Conservation (phyloP, 2,329 filamentous ascomycete genomes). For the Sporothrix euskadiensis region DNA sequence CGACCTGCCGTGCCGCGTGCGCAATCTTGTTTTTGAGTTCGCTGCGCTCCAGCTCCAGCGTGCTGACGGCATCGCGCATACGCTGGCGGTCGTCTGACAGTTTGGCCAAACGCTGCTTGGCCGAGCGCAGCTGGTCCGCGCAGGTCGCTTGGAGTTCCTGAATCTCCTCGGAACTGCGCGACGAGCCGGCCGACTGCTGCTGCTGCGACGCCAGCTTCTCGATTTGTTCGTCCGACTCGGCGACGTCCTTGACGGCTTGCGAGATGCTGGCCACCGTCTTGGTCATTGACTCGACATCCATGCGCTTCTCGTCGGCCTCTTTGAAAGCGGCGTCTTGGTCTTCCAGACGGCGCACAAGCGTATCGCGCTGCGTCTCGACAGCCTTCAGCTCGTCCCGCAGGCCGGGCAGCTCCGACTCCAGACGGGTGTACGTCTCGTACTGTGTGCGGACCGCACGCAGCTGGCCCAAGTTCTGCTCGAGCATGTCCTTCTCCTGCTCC, state of each 20-base stretch:
- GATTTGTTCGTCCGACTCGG: constrained; percentile 70
- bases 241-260: constrained; percentile 70
- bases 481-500: constrained; percentile 55
- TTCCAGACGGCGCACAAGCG: constrained; percentile 63
- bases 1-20: constrained; percentile 70
- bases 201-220: constrained; percentile 70
- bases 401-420: constrained; percentile 66
- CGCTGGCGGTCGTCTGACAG: constrained; percentile 71
- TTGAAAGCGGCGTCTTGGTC: constrained; percentile 66
- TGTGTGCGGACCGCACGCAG: constrained; percentile 64
- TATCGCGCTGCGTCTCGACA: constrained; percentile 60
- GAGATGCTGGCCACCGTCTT: constrained; percentile 76
- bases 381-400: constrained; percentile 60
- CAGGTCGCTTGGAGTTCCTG: constrained; percentile 70
- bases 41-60: constrained; percentile 74
- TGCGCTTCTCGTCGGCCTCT: constrained; percentile 58
- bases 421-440: constrained; percentile 72
- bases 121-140: constrained; percentile 64
- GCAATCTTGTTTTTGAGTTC: constrained; percentile 73
- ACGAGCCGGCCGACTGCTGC: constrained; percentile 38
- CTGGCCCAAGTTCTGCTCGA: constrained; percentile 59
- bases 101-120: constrained; percentile 65
- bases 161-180: constrained; percentile 77
- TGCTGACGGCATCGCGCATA: constrained; percentile 64
- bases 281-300: constrained; percentile 65